phyloP scores from a whole-genome alignment of 2,329 filamentous ascomycete genomes.

The Cercospora berteroae region DNA sequence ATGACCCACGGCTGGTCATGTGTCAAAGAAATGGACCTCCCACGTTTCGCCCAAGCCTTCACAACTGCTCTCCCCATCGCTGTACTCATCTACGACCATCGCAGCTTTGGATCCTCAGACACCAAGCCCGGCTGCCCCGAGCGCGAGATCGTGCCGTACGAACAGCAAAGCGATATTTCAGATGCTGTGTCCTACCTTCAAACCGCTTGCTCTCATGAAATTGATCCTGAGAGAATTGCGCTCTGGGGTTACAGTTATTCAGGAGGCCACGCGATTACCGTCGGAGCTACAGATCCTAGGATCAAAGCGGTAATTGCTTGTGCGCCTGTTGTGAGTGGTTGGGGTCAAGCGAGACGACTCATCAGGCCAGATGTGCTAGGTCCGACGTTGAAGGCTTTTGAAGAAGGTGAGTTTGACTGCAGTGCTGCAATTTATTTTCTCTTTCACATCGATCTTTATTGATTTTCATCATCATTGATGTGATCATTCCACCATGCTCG shows the following conservation, averaged over 20 bases:
- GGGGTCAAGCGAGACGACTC: not conserved
- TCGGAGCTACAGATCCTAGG: not conserved
- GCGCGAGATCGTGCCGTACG: not conserved
- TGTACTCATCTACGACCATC: constrained; percentile 3
- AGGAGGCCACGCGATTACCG: not conserved
- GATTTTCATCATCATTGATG: not conserved
- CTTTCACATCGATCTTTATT: not conserved
- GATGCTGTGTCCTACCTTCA: constrained; percentile 1
- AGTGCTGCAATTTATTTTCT: too few relatives aligned
- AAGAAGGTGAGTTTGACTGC: not conserved
- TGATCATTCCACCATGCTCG: not conserved
- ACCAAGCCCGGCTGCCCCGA: not conserved
- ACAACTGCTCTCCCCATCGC: not conserved
- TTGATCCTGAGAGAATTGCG: not conserved
- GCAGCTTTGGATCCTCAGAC: not conserved
- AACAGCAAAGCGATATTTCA: not conserved
- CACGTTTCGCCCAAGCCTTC: not conserved
- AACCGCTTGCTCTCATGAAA: not conserved
- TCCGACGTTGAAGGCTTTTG: not conserved
- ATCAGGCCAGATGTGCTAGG: not conserved
- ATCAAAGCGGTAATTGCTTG: not conserved
- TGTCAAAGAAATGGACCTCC: constrained; percentile 6
- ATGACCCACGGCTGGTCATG: constrained; percentile 2
- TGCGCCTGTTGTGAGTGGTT: constrained; percentile 1
- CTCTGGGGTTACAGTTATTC: not conserved